phyloP scores from a whole-genome alignment of 2,329 filamentous ascomycete species.

The Fusarium proliferatum region DNA sequence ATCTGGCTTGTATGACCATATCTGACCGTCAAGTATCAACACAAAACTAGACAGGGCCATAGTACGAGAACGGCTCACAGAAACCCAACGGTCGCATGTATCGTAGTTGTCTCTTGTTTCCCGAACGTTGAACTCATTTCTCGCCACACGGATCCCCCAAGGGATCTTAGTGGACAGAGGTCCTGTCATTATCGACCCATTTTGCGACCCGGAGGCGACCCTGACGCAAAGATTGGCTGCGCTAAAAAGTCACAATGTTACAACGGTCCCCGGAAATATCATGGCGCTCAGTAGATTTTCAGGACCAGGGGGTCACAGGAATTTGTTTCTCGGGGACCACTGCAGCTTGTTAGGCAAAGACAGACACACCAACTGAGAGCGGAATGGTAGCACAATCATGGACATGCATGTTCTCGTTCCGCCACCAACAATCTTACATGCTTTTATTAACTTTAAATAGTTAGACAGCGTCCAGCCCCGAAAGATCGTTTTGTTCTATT shows the following conservation, averaged over 20 bases:
- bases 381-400: neutral
- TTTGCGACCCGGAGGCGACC: neutral
- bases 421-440: neutral
- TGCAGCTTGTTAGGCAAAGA: no score
- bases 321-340: no score
- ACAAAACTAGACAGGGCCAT: neutral
- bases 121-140: neutral
- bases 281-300: fast-evolving
- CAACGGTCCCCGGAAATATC: neutral
- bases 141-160: no score
- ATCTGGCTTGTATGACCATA: neutral
- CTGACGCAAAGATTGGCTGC: neutral
- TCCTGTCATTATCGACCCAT: no score
- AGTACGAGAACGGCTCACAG: no score
- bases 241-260: neutral
- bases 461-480: neutral
- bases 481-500: neutral
- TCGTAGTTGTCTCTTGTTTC: no score
- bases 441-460: neutral
- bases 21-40: no score
- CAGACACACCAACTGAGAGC: neutral
- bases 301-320: neutral
- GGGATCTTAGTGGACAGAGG: neutral
- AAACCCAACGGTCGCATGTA: neutral
- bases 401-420: neutral